These are phyloP conservation scores for Salvia sclarea DNA, from an alignment of 305 asterid genomes.

Conservation along the genomic window DNA sequence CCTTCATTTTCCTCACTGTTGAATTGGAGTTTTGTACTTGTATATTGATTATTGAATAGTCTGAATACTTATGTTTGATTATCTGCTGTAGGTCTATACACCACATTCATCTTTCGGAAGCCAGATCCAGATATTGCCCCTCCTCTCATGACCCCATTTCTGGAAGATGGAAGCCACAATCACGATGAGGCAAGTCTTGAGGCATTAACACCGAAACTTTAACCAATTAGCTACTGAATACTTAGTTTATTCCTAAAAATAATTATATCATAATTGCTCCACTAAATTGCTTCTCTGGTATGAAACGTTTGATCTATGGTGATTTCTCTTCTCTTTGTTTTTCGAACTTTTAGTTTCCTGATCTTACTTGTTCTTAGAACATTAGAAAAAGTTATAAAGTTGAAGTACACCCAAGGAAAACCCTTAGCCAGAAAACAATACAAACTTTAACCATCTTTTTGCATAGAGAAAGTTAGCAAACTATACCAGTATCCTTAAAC, in stretches of 20 bases:
- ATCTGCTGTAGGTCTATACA: conserved; percentile 69
- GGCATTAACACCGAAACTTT: conserved; percentile 18
- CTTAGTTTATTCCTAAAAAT: conserved; percentile 2
- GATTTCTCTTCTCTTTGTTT: conserved; percentile 6
- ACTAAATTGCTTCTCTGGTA: conserved; percentile 15
- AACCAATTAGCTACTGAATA: conserved; percentile 9
- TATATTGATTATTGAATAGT: conserved; percentile 3
- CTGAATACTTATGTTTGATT: conserved; percentile 14
- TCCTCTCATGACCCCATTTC: conserved; percentile 83
- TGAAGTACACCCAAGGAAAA: neutral
- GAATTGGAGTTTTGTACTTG: conserved; percentile 22
- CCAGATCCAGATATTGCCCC: conserved; percentile 89
- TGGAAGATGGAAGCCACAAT: conserved; percentile 62
- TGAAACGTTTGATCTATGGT: neutral
- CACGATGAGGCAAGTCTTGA: conserved; percentile 74
- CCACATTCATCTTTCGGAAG: conserved; percentile 88
- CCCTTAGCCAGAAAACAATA: neutral
- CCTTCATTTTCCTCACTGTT: conserved; percentile 19
- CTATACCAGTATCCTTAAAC: neutral
- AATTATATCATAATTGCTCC: conserved; percentile 8
- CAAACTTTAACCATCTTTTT: neutral
- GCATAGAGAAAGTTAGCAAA: neutral
- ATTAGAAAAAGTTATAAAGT: conserved; percentile 3
- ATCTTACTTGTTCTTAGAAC: neutral
- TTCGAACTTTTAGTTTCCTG: conserved; percentile 8